Percentiles rank a stretch among this genome's conserved stretches.
Evolutionary conservation across 371 early-diverging fungal species (phyloP).

Genomic region (Thermomucor indicae-seudaticae): DNA sequence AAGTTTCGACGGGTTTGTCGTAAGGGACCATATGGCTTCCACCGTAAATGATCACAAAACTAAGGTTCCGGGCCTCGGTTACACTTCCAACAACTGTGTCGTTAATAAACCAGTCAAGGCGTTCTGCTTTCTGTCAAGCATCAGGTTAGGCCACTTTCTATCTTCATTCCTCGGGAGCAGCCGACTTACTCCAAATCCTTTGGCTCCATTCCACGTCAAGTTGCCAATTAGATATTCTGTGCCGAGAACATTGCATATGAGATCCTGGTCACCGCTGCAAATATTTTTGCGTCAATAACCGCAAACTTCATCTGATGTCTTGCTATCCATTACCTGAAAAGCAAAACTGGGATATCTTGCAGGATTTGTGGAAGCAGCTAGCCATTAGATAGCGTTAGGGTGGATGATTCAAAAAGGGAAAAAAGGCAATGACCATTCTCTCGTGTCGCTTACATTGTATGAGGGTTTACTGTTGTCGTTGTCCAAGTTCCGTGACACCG

Average conservation of each 20-base stretch:
- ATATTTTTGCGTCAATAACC: background rate
- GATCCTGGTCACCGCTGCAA: constrained; percentile 74
- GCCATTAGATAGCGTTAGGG: background rate
- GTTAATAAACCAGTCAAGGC: constrained; percentile 56
- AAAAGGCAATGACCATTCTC: background rate
- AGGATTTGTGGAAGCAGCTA: constrained; percentile 54
- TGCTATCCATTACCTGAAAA: constrained; percentile 51
- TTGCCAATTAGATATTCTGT: constrained; percentile 64
- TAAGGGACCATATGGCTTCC: constrained; percentile 85
- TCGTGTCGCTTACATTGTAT: constrained; percentile 24
- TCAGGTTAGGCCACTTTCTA: background rate
- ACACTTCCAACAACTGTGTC: constrained; percentile 51
- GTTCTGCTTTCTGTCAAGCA: constrained; percentile 5
- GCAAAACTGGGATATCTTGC: constrained; percentile 45
- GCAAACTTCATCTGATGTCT: background rate
- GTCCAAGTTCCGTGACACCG: constrained; percentile 44
- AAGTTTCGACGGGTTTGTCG: constrained; percentile 58
- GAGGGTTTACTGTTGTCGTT: constrained; percentile 49
- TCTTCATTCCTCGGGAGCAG: background rate
- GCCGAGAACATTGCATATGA: constrained; percentile 80
- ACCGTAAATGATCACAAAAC: constrained; percentile 62
- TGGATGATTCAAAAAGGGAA: background rate
- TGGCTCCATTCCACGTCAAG: constrained; percentile 71
- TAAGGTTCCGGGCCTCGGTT: constrained; percentile 63
- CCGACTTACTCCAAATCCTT: constrained; percentile 58